Conservation (phyloP, 805 yeast species). For the Wickerhamomyces ciferrii region DNA sequence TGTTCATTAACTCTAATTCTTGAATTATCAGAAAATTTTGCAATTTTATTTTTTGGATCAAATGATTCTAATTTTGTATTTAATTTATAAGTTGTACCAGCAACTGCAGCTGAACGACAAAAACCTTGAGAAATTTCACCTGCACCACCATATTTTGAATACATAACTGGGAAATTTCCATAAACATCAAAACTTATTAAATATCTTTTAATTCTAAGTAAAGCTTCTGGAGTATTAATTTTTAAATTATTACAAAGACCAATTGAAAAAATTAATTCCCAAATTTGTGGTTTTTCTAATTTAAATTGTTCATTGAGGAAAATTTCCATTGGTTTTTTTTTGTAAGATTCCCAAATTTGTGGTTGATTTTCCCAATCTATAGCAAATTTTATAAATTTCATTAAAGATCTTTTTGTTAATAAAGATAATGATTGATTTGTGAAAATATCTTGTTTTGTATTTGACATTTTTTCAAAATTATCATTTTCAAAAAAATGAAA, state of each 20-base stretch:
- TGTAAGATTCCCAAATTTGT: constrained; percentile 51
- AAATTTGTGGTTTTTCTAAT: constrained; percentile 67
- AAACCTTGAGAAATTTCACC: constrained; percentile 96
- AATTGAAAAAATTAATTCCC: constrained; percentile 80
- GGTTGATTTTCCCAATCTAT: constrained; percentile 60
- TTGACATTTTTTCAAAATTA: constrained; percentile 77
- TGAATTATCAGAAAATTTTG: constrained; percentile 72
- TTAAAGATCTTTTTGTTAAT: constrained; percentile 72
- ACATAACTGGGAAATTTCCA: constrained; percentile 90
- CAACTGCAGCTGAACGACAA: constrained; percentile 97
- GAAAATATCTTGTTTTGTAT: constrained; percentile 89
- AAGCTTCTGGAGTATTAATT: constrained; percentile 67
- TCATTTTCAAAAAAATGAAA: constrained; percentile 96
- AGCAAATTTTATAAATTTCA: constrained; percentile 90
- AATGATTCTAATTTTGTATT: constrained; percentile 59
- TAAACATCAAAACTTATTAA: constrained; percentile 82
- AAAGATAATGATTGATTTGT: constrained; percentile 78
- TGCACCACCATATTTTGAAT: constrained; percentile 91
- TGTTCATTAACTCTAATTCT: constrained; percentile 73
- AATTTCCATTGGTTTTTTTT: constrained; percentile 47
- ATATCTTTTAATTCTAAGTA: constrained; percentile 79
- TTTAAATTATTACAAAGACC: constrained; percentile 66
- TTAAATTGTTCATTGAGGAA: constrained; percentile 65
- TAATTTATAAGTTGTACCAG: constrained; percentile 89
- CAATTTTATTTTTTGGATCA: constrained; percentile 64